Evolutionary conservation across 441 rosid species (phyloP), one percentile per base, ranked within the genome.

Genomic region (Gossypium laxum): DNA sequence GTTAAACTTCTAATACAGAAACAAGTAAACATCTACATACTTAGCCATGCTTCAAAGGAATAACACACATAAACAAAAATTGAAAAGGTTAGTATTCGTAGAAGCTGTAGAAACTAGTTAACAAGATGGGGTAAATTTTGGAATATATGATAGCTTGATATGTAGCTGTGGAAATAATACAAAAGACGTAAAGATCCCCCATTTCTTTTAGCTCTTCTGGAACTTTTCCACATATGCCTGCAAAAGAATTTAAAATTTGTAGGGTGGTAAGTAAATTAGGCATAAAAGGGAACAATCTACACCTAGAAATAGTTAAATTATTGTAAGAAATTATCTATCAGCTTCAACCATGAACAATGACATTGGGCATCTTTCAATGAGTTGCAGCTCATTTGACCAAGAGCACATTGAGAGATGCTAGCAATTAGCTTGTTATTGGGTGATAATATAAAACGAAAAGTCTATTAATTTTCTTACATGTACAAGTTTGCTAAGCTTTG

Each of bases 401-500:
- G 17, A 22, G 14, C 5, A 57, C 8, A 24, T 57, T 22, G 34
- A 12, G 6, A 3, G 3, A n/a, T 30, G 34, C 34, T 12, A n/a
- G 15, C 17, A 22, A 57, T 57, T 57, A 57, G 28, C 30, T 10
- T 18, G 28, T 54, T 54, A 54, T 19, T 12, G 17, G 32, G 59
- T 54, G 59, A 51, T 6, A 15, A 7, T 34, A 34, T 34, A 34
- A 34, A 6, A 1, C 43, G 11, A 1, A 34, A 34, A 34, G 43
- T 34, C 43, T 34, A 32, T 32, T 34, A 34, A 34, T 34, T 34
- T 34, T 34, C 82, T 80, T 38, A 91, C 97, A 96, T 89, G 96
- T 74, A 89, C 87, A 86, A 94, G 97, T 85, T 91, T 94, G 74
- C 85, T 87, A 64, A 93, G 90, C 87, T 91, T 93, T 67, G 96